Base-by-base conservation (phyloP, 2,329 filamentous ascomycete species). In the Fusarium hostae region DNA sequence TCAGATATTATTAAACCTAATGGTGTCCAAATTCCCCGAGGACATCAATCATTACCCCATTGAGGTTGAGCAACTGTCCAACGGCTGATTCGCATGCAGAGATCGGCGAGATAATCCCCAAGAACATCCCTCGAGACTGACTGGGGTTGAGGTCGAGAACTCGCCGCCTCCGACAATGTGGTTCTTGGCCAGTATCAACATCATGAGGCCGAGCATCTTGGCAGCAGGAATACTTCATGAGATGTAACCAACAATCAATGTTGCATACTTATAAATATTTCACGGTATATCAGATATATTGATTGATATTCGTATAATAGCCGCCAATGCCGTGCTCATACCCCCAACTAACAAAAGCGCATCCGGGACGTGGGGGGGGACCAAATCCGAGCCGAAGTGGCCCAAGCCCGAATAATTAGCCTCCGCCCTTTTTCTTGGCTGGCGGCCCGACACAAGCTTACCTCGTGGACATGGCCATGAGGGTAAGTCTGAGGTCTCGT, bases 371-470 rank as follows among this genome's bases (percentile, higher is more conserved):
- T 68, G 64, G 65, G 64, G 62, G 24, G 26, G 63, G 32, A 30
- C 43, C 39, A 51, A 63, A 63, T 59, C 37, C 35, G 63, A 67
- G 45, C 56, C 37, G 59, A 59, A 68, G 50, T 44, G 54, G 39
- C 51, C 61, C 61, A 66, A 66, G 47, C 67, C 47, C 37, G 55
- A 51, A 32, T 30, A 32, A 52, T 71, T 72, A 65, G 61, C 59
- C 58, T 69, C 70, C 59, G 26, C 34, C 37, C 32, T 63, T 60
- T 58, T 63, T 37, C 55, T 67, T 57, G 39, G 63, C 64, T 57
- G 44, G 59, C 64, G 63, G 63, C 57, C 64, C 65, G 57, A 63
- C 64, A 62, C 63, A 68, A 68, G 57, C 63, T 68, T 65, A 57
- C 44, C 65, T 68, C 57, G 65, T 63, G 65, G 48, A 55, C 63